A percentile compares a stretch with the other conserved stretches of the same genome.
Conservation (phyloP, 2,329 filamentous ascomycete genomes). For the Pseudogymnoascus sp. region DNA sequence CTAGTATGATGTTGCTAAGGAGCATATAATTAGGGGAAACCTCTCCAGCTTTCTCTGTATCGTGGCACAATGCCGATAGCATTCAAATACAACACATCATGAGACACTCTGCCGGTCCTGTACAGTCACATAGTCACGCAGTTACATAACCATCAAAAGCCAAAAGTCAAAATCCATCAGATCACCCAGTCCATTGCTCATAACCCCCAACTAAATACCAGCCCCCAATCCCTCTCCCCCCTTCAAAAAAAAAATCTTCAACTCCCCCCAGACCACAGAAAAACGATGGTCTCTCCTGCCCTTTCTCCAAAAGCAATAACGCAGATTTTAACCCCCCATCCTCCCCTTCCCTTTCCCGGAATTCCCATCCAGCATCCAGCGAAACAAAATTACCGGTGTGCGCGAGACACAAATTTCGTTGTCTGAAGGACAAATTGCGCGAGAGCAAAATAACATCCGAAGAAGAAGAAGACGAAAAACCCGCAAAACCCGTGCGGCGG, state of each 20-base stretch:
- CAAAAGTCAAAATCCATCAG: not conserved
- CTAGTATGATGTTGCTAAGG: not conserved
- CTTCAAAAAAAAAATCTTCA: not conserved
- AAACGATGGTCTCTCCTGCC: not conserved
- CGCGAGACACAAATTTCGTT: not conserved
- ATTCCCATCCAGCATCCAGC: not conserved
- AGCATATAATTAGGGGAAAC: not conserved
- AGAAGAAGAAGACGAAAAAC: not conserved
- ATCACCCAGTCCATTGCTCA: conserved; percentile 4
- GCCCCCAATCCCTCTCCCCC: not conserved
- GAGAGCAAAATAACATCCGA: not conserved
- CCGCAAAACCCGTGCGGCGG: not conserved
- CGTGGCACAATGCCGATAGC: not conserved
- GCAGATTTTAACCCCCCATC: not conserved
- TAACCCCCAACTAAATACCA: not conserved
- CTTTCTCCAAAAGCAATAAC: not conserved
- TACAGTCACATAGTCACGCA: not conserved
- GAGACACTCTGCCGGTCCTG: not conserved
- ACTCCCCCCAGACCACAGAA: not conserved
- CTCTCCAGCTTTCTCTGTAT: not conserved
- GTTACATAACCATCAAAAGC: not conserved
- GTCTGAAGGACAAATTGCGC: not conserved
- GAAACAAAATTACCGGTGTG: not conserved
- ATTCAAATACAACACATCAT: not conserved
- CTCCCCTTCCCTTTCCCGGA: not conserved